Base-by-base conservation (phyloP, 352 stramenopile genomes). In the Globisporangium paroecandrum region DNA sequence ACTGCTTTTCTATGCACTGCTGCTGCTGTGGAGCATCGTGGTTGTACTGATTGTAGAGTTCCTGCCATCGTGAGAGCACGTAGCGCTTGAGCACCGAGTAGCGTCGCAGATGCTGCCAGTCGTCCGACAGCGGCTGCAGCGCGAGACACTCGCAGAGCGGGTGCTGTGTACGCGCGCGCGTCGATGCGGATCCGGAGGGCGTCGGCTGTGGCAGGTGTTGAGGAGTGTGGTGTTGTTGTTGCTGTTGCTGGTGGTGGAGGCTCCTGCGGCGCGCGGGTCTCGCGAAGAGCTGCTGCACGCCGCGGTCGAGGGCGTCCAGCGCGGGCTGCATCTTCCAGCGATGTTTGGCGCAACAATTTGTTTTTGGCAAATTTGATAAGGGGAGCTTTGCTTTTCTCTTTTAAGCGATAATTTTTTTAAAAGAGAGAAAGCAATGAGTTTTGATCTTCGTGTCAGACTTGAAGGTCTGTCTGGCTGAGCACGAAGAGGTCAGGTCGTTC, bases 1-100 rank as follows among this genome's bases (percentile, higher is more conserved):
- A 57, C 20, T 68, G 43, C 8, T 64, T 24, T 5, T 36, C 20
- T 27, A 56, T 36, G 12, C 1, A 18, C 24, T 41, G 24, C n/a
- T 47, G 27, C 20, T 36, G 49, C 43, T 56, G 62, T 25, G 13
- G 1, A 15, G 58, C 27, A 5, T 29, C 20, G 43, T 18, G 34
- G 32, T 77, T 49, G 47, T 58, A 56, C 69, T 78, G 41, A 32
- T 66, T 64, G 62, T 66, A 62, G 71, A 69, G 20, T 10, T 24
- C 1, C 9, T 58, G 47, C 60, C 78, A 88, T 32, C 75, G 64
- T 9, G 36, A 46, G 57, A 88, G 73, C 43, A 88, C 66, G 22
- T 83, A 68, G 24, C 77, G 77, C 66, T 80, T 83, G 47, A 88
- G 77, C 61, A 88, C 79, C 1, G 79, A 76, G 62, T 74, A 78